Base-by-base conservation (phyloP, 805 yeast genomes). In the Ogataea salicorniae region DNA sequence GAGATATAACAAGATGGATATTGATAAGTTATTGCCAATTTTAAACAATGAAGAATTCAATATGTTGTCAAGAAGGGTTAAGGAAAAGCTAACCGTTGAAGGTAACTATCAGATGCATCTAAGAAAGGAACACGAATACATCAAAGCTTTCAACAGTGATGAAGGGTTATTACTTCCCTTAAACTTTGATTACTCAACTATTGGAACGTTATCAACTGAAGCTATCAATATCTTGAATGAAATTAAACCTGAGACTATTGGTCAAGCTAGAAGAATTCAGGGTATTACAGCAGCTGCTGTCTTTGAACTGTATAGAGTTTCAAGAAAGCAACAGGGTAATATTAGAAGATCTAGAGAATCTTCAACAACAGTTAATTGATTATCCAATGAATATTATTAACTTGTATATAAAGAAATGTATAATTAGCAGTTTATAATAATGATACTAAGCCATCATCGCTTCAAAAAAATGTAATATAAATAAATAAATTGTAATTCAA, bases 261-360 rank as follows among this genome's bases (percentile, higher is more conserved):
- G 98, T 0, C 98, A 94, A 63, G 98, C 98, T 0, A 76, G 96
- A 62, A 74, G 98, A 56, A 85, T 92, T 13, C 95, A 94, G 59
- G 98, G 99, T 0, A 82, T 94, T 2, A 92, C 98, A 0, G 96
- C 98, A 0, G 92, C 97, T 0, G 94, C 97, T 0, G 72, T 88
- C 16, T 85, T 89, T 53, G 95, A 87, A 60, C 72, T 91, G 41
- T 87, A 83, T 60, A 73, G 82, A 51, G 62, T 84, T 46, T 74
- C 74, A 6, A 69, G 64, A 46, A 61, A 66, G 18, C 61, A 53
- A 16, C 72, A 68, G 40, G 44, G 37, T 14, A 17, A 2, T 18
- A 18, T n/a, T 18, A 16, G 23, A 17, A 34, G 31, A 26, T 7
- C 31, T 11, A 26, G 31, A 26, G 31, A 26, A 26, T 9, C 13